Base-by-base conservation (phyloP, 164 flowering plant species). In the Macadamia integrifolia region DNA sequence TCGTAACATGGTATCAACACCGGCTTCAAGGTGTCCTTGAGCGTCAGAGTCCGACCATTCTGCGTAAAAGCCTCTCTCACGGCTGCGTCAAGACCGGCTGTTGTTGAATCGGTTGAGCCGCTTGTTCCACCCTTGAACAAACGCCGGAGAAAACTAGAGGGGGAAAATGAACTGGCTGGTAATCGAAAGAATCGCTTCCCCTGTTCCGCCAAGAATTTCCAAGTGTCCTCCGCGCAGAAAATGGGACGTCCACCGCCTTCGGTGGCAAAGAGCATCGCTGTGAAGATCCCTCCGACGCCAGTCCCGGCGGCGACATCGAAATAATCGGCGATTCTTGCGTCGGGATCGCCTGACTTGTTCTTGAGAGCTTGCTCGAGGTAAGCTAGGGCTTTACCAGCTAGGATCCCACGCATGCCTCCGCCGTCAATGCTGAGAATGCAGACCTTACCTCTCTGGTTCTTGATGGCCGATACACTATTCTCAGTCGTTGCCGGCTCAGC, bases 371-470 rank as follows among this genome's bases (percentile, higher is more conserved):
- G 72, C 59, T 88, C 93, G 18, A 88, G 78, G 67, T 84, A 84
- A 7, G 88, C 80, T 42, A 88, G 72, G 1, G 90, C 80, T 67
- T 86, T 85, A 3, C 93, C 90, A 6, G 89, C 60, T 5, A 85
- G 66, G 64, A 88, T 83, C 62, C 82, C 85, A 11, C 85, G 75
- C 89, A 88, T 82, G 32, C 88, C 90, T 1, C 85, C 89, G 28
- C 88, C 85, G 73, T 88, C 93, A 46, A 88, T 78, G 74, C 78
- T 76, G 42, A 88, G 84, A 2, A 88, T 75, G 71, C 93, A 88
- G 57, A 88, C 80, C 77, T 88, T 86, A 32, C 93, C 93, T 14
- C 93, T 68, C 76, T 87, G 93, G 77, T 85, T 87, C 77, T 84
- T 87, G 59, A 79, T 68, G 3, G 61, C 50, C 9, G 50, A 46